phyloP scores from a whole-genome alignment of 495 filamentous ascomycete species.

The Penicillium tannophilum region DNA sequence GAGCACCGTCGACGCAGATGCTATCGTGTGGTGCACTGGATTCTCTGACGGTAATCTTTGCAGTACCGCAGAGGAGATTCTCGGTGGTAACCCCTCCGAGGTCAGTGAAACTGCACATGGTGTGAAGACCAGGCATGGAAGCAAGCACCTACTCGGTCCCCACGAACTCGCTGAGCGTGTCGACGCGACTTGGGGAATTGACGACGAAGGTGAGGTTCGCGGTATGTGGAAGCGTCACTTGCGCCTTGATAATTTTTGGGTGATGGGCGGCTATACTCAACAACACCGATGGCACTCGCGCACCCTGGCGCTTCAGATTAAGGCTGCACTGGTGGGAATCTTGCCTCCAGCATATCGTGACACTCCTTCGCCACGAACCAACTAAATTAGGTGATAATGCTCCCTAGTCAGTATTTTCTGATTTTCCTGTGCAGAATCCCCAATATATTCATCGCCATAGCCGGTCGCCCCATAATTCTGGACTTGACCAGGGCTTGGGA shows the following conservation, averaged over 20 bases:
- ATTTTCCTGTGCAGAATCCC: too few relatives aligned
- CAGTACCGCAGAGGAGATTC: constrained; percentile 23
- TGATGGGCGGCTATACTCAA: constrained; percentile 29
- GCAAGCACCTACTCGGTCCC: constrained; percentile 14
- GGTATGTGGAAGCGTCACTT: constrained; percentile 38
- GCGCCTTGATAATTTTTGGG: constrained; percentile 38
- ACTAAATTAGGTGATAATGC: too few relatives aligned
- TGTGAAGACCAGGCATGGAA: not conserved
- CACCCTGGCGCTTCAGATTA: constrained; percentile 39
- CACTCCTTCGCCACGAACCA: constrained; percentile 2
- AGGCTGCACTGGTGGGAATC: constrained; percentile 29
- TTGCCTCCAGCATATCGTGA: constrained; percentile 26
- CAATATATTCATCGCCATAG: too few relatives aligned
- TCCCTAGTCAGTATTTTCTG: too few relatives aligned
- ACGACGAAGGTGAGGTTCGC: constrained; percentile 41
- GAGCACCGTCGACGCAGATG: constrained; percentile 33
- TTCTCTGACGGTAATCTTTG: constrained; percentile 32
- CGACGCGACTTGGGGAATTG: constrained; percentile 40
- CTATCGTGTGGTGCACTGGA: constrained; percentile 43
- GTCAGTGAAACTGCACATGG: constrained; percentile 12
- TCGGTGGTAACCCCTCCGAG: constrained; percentile 3
- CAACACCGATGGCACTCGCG: constrained; percentile 11
- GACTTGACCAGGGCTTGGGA: too few relatives aligned
- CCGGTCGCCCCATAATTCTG: too few relatives aligned
- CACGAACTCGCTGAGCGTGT: constrained; percentile 32